phyloP scores from a whole-genome alignment of 164 flowering plant species.

The Cinnamomum micranthum region DNA sequence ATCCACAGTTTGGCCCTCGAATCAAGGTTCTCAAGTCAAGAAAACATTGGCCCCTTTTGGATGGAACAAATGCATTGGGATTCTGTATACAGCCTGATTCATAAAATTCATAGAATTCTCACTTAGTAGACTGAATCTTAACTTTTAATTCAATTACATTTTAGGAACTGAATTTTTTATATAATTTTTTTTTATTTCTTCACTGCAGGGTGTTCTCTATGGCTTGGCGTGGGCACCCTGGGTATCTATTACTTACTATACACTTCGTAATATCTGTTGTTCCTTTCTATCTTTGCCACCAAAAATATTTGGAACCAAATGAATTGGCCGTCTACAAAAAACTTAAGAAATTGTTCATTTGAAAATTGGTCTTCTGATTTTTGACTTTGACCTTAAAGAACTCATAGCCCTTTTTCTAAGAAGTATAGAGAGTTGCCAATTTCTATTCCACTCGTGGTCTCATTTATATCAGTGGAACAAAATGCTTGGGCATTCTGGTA shows the following conservation, averaged over 20 bases:
- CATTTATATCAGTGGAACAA: no score
- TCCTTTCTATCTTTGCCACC: background rate
- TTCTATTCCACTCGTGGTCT: no score
- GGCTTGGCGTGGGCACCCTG: conserved; percentile 93
- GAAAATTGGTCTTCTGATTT: background rate
- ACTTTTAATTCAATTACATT: background rate
- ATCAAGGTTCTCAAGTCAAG: background rate
- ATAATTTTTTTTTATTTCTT: background rate
- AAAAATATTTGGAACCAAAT: background rate
- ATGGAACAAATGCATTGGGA: background rate
- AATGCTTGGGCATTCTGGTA: no score
- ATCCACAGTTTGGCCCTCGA: background rate
- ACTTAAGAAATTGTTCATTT: background rate
- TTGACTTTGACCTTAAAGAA: background rate
- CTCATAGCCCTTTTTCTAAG: background rate
- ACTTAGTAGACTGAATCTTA: background rate
- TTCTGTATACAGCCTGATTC: background rate
- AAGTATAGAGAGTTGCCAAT: no score
- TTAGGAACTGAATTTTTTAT: background rate
- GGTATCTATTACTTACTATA: conserved; percentile 43
- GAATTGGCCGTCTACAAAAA: background rate
- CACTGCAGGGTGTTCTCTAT: conserved; percentile 62
- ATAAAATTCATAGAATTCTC: background rate
- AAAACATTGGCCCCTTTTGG: background rate
- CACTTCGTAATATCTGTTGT: background rate